Percentiles rank a stretch among this genome's conserved stretches.
These are phyloP conservation scores for Fraxinus sp. DNA, from an alignment of 305 asterid genomes.

Conservation along the genomic window DNA sequence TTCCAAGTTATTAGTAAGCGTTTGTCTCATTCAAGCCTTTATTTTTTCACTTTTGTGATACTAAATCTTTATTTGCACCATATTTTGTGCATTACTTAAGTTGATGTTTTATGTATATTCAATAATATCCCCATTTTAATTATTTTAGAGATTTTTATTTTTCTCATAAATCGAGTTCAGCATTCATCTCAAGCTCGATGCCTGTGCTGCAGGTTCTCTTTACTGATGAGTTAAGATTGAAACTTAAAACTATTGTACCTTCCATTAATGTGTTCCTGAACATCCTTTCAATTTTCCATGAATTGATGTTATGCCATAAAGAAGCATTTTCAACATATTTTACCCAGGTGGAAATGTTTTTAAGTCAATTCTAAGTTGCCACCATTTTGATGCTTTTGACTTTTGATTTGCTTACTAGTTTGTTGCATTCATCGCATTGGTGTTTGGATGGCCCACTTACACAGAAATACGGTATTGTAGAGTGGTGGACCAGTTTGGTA, in stretches of 20 bases:
- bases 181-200: not conserved
- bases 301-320: not conserved
- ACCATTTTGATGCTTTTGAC: not conserved
- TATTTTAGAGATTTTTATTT: not conserved
- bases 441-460: not conserved
- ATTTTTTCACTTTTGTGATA: not conserved
- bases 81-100: not conserved
- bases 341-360: constrained; percentile 18
- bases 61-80: not conserved
- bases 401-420: not conserved
- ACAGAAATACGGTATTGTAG: not conserved
- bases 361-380: not conserved
- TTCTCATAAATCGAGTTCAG: not conserved
- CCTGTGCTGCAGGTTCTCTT: not conserved
- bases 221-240: not conserved
- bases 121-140: not conserved
- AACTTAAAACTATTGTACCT: not conserved
- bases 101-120: not conserved
- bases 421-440: not conserved
- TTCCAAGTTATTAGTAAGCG: not conserved
- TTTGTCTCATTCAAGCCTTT: not conserved
- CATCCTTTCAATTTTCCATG: not conserved
- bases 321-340: not conserved
- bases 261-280: not conserved
- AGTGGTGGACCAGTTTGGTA: not conserved